phyloP scores from a whole-genome alignment of 1,284 basidiomycete species.

The Pascua sp. region DNA sequence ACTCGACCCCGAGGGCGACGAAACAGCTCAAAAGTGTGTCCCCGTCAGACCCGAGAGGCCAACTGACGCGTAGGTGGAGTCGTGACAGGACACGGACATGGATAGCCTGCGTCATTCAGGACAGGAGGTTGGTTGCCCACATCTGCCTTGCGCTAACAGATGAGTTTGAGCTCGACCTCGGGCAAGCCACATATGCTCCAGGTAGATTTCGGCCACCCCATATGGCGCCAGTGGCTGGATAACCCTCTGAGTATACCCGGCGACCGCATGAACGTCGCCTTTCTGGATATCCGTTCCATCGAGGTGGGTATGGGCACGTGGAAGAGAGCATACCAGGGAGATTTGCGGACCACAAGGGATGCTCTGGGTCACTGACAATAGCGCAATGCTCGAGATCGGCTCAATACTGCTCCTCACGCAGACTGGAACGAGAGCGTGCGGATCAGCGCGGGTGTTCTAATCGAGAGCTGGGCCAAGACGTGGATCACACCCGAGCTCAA shows the following conservation, averaged over 20 bases:
- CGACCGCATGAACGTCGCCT: conserved; percentile 4
- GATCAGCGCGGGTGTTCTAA: background rate
- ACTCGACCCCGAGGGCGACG: conserved; percentile 1
- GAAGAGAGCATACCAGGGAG: too few relatives aligned
- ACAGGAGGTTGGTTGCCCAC: background rate
- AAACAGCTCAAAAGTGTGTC: conserved; percentile 1
- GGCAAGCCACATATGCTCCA: conserved; percentile 2
- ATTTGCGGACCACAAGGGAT: too few relatives aligned
- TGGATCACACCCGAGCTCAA: conserved; percentile 4
- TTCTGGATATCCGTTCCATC: conserved; percentile 2
- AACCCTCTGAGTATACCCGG: conserved; percentile 1
- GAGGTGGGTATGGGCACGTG: conserved; percentile 2
- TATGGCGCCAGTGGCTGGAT: conserved; percentile 1
- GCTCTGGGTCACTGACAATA: background rate
- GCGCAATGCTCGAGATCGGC: conserved; percentile 1
- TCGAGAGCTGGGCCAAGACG: background rate
- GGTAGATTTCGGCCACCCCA: background rate
- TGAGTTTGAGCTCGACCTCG: background rate
- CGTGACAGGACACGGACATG: conserved; percentile 6
- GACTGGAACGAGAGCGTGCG: conserved; percentile 5
- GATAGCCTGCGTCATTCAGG: conserved; percentile 1
- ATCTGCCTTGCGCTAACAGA: background rate
- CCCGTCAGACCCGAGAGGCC: background rate
- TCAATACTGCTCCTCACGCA: background rate
- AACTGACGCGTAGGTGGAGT: conserved; percentile 1